Evolutionary conservation across 2,329 filamentous ascomycete genomes (phyloP).

Genomic region (Teratosphaeria pseudoeucalypti): DNA sequence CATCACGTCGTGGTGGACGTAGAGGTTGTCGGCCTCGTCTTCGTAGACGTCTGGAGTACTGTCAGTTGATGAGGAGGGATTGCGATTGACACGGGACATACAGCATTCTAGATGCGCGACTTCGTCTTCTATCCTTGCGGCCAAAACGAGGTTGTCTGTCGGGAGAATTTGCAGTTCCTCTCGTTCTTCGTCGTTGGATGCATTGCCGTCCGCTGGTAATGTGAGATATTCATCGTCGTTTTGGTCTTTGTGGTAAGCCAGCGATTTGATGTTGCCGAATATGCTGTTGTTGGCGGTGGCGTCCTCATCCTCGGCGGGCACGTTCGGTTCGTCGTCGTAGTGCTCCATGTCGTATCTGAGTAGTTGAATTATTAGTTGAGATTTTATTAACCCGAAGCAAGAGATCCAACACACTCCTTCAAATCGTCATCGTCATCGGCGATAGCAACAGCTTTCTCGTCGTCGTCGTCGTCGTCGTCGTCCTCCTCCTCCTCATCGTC

Average conservation of each 20-base stretch:
- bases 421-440: slow-evolving; percentile 53
- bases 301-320: slow-evolving; percentile 55
- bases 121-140: slow-evolving; percentile 92
- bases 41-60: slow-evolving; percentile 60
- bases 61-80: neutral
- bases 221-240: slow-evolving; percentile 96
- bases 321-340: slow-evolving; percentile 64
- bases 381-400: neutral
- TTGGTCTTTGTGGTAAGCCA: slow-evolving; percentile 89
- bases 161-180: slow-evolving; percentile 89
- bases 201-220: slow-evolving; percentile 58
- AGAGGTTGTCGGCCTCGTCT: slow-evolving; percentile 88
- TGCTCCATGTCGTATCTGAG: slow-evolving; percentile 61
- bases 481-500: slow-evolving; percentile 17
- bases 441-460: slow-evolving; percentile 26
- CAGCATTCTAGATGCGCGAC: slow-evolving; percentile 72
- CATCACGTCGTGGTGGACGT: slow-evolving; percentile 99
- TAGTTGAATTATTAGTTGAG: neutral
- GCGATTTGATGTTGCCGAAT: slow-evolving; percentile 88
- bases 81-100: neutral
- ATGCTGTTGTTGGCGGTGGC: slow-evolving; percentile 57
- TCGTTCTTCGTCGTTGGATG: slow-evolving; percentile 66
- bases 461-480: slow-evolving; percentile 32
- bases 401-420: slow-evolving; percentile 57
- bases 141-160: slow-evolving; percentile 84